Evolutionary conservation across 2,329 filamentous ascomycete species (phyloP).

Genomic region (Ceratocystis papillata): DNA sequence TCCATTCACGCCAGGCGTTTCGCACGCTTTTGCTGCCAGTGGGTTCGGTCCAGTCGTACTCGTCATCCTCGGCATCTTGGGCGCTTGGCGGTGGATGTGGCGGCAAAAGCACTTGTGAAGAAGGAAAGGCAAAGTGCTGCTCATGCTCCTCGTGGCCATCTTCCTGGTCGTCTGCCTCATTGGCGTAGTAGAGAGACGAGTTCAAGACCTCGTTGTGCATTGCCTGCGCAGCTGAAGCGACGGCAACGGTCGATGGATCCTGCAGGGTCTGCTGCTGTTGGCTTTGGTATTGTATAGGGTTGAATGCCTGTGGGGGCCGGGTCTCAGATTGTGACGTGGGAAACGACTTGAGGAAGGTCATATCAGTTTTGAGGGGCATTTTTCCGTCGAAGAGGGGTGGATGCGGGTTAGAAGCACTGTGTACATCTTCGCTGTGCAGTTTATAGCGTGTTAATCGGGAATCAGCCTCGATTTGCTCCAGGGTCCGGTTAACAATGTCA

Average conservation of each 20-base stretch:
- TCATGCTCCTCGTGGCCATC: constrained; percentile 11
- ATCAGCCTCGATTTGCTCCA: constrained; percentile 39
- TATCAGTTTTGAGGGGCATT: not conserved
- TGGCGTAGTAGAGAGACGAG: not conserved
- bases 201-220: not conserved
- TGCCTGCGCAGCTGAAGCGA: constrained; percentile 6
- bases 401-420: not conserved
- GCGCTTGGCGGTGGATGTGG: constrained; percentile 13
- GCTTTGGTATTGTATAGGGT: not conserved
- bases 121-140: constrained; percentile 15
- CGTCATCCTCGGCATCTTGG: constrained; percentile 11
- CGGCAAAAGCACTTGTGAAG: constrained; percentile 18
- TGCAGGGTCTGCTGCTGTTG: not conserved
- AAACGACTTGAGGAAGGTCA: constrained; percentile 16
- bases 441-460: not conserved
- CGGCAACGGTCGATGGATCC: not conserved
- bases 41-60: not conserved
- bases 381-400: not conserved
- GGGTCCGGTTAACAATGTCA: constrained; percentile 41
- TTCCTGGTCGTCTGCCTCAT: not conserved
- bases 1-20: constrained; percentile 21
- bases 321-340: not conserved
- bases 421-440: not conserved
- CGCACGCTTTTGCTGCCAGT: not conserved
- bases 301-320: not conserved